Percentiles rank a stretch among this genome's conserved stretches.
These are phyloP conservation scores for Hericium erinaceus DNA, from an alignment of 768 basidiomycete species.

Conservation along the genomic window DNA sequence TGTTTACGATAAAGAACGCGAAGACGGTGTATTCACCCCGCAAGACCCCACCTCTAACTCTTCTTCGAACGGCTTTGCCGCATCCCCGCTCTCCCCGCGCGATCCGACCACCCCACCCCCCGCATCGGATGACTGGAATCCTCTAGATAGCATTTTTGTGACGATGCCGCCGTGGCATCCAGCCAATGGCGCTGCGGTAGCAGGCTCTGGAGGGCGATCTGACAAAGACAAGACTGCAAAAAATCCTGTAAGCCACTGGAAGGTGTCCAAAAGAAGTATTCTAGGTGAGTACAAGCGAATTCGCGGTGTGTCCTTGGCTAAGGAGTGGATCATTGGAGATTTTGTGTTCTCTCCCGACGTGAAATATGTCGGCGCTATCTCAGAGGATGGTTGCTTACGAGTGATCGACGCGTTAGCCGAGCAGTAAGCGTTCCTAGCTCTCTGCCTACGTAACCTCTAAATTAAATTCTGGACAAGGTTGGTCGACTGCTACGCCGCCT, in stretches of 20 bases:
- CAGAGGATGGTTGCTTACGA: conserved; percentile 86
- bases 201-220: conserved; percentile 17
- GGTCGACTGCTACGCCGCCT: conserved; percentile 90
- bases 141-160: conserved; percentile 64
- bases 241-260: conserved; percentile 91
- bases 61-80: neutral
- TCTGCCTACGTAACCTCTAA: neutral
- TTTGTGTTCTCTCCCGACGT: conserved; percentile 93
- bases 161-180: conserved; percentile 87
- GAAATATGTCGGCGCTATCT: conserved; percentile 79
- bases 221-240: conserved; percentile 64
- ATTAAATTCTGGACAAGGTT: conserved; percentile 38
- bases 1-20: conserved; percentile 85
- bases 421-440: conserved; percentile 41
- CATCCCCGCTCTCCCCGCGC: conserved; percentile 16
- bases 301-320: neutral
- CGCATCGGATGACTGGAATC: conserved; percentile 58
- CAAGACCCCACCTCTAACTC: conserved; percentile 39
- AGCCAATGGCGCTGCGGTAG: conserved; percentile 35
- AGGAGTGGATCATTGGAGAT: conserved; percentile 36
- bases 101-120: conserved; percentile 20
- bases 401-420: conserved; percentile 85
- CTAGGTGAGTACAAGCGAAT: conserved; percentile 41
- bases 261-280: conserved; percentile 60
- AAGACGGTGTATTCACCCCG: conserved; percentile 69